Conservation (phyloP, 768 basidiomycete species). For the Suillus tomentosus region DNA sequence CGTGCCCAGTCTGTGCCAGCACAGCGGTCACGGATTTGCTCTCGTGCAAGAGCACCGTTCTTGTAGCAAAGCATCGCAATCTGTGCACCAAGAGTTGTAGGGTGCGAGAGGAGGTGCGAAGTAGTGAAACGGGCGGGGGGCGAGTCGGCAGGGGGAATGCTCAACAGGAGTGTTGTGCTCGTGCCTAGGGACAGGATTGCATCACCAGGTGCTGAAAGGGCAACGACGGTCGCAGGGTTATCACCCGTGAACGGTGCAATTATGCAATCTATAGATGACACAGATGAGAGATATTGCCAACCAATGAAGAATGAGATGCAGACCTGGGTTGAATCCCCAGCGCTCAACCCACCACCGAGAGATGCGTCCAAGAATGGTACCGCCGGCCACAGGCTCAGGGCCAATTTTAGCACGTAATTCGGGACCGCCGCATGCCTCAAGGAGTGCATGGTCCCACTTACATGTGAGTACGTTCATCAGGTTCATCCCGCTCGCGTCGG, state of each 20-base stretch:
- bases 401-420: conserved; percentile 71
- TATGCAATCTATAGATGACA: conserved; percentile 55
- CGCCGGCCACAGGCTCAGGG: conserved; percentile 74
- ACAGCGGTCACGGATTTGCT: conserved; percentile 70
- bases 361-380: conserved; percentile 65
- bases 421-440: conserved; percentile 69
- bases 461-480: conserved; percentile 75
- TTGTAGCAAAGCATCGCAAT: conserved; percentile 95
- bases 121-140: conserved; percentile 72
- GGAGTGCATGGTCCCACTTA: conserved; percentile 71
- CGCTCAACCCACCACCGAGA: conserved; percentile 69
- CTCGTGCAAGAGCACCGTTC: conserved; percentile 81
- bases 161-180: conserved; percentile 83
- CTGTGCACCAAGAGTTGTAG: conserved; percentile 59
- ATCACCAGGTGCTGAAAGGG: conserved; percentile 74
- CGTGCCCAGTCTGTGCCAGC: conserved; percentile 61
- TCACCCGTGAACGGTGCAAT: conserved; percentile 89
- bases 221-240: conserved; percentile 83
- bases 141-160: conserved; percentile 63
- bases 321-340: conserved; percentile 75
- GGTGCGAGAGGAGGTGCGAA: conserved; percentile 75
- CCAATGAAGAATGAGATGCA: conserved; percentile 12
- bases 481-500: conserved; percentile 91
- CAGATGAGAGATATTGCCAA: neutral
- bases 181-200: conserved; percentile 87